A percentile compares a stretch with the other conserved stretches of the same genome.
Conservation (phyloP, 1,284 basidiomycete genomes). For the Apiotrichum gamsii region DNA sequence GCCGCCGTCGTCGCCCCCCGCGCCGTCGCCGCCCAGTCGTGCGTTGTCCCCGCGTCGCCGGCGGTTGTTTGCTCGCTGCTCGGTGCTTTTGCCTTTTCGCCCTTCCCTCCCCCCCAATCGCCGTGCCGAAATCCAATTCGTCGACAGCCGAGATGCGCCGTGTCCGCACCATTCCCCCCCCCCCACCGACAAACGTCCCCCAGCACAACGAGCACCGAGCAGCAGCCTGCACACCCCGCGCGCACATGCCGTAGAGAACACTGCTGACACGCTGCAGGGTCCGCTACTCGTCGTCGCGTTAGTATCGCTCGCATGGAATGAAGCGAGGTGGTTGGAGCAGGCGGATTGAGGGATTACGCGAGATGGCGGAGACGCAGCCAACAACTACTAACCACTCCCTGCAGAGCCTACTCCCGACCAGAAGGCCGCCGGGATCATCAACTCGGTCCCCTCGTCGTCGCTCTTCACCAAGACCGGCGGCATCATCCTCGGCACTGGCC, state of each 20-base stretch:
- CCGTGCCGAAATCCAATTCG: not conserved
- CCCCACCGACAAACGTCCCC: no score
- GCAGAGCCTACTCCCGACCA: constrained; percentile 63
- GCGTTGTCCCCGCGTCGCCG: no score
- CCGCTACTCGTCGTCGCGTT: constrained; percentile 42
- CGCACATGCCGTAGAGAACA: no score
- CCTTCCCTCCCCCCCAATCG: not conserved
- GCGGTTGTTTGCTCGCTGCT: no score
- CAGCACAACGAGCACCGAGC: no score
- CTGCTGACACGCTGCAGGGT: constrained; percentile 15
- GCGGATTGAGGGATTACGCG: not conserved
- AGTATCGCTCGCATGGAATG: constrained; percentile 15
- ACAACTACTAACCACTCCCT: not conserved
- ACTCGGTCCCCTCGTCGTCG: constrained; percentile 84
- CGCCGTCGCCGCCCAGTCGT: constrained; percentile 29
- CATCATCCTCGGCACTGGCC: constrained; percentile 82
- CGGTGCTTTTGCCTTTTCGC: no score
- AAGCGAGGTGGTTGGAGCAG: not conserved
- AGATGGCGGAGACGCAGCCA: not conserved
- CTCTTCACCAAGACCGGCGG: constrained; percentile 92
- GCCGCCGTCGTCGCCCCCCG: constrained; percentile 38
- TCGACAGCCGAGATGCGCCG: not conserved
- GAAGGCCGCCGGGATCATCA: constrained; percentile 84
- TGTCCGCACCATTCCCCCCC: no score
- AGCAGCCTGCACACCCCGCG: no score